phyloP scores from a whole-genome alignment of 305 asterid genomes.

The Fraxinus angustifolia region DNA sequence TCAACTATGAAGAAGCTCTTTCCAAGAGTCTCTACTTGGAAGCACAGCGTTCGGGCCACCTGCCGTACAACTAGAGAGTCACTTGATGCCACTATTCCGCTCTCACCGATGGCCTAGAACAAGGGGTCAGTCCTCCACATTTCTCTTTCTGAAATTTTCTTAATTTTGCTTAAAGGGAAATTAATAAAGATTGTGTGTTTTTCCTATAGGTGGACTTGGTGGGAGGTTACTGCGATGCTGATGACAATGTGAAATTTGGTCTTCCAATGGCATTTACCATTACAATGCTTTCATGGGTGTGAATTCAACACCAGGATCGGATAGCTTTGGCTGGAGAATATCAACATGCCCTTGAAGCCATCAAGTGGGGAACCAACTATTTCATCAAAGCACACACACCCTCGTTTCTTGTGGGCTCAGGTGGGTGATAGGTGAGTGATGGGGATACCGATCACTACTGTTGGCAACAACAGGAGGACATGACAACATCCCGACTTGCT shows the following conservation, averaged over 20 bases:
- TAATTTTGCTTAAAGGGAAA: neutral
- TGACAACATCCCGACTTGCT: slow-evolving; percentile 60
- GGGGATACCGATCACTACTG: slow-evolving; percentile 69
- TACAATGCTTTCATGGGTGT: slow-evolving; percentile 81
- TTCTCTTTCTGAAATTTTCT: neutral
- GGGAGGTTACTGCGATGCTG: slow-evolving; percentile 90
- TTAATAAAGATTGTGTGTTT: neutral
- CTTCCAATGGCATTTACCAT: slow-evolving; percentile 81
- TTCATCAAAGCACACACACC: slow-evolving; percentile 83
- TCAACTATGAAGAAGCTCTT: slow-evolving; percentile 60
- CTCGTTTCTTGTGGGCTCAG: slow-evolving; percentile 79
- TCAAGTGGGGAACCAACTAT: slow-evolving; percentile 93
- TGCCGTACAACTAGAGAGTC: slow-evolving; percentile 72
- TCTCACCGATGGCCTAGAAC: slow-evolving; percentile 88
- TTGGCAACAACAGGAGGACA: slow-evolving; percentile 73
- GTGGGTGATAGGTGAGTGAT: slow-evolving; percentile 47
- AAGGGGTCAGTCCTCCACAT: slow-evolving; percentile 46
- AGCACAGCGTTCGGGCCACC: slow-evolving; percentile 88
- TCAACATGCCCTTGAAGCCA: slow-evolving; percentile 64
- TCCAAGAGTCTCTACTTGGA: slow-evolving; percentile 82
- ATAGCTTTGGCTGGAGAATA: slow-evolving; percentile 60
- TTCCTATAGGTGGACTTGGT: slow-evolving; percentile 68
- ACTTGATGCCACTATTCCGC: slow-evolving; percentile 91
- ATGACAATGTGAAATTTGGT: slow-evolving; percentile 78
- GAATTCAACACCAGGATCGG: slow-evolving; percentile 43